Evolutionary conservation across 2,329 filamentous ascomycete genomes (phyloP), one percentile per base, ranked within the genome.

Genomic region (Aaosphaeria arxii): DNA sequence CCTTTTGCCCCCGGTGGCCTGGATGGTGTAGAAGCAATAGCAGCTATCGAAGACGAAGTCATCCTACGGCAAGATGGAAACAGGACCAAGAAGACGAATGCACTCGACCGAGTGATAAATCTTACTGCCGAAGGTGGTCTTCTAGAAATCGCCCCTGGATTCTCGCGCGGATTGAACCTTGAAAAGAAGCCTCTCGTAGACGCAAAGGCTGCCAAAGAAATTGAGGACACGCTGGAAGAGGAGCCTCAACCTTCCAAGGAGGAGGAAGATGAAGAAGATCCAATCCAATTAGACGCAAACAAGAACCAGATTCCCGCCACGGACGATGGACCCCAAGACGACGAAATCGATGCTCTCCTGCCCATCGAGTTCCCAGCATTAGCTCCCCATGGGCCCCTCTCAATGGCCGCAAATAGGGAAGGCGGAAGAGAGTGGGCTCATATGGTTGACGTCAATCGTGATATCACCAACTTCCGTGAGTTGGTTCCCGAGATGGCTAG

Each of bases 401-500:
- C 87, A 17, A 77, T 86, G 44, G 85, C 88, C 6, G 83, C 84
- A 51, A 78, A 85, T 51, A 88, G 86, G 63, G 88, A 87, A 62
- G 84, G 84, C 36, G 88, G 88, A 5, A 86, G 83, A 60, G 90
- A 97, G 73, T 99, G 94, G 92, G 94, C 94, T 44, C 94, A 99
- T 72, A 95, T 99, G 85, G 92, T 99, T 2, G 92, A 99, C 67
- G 87, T 97, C 58, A 91, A 92, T 62, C 84, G 90, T 50, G 89
- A 92, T 45, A 95, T 97, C 61, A 79, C 88, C n/a, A 97, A 97
- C 65, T 97, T 99, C 71, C 79, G 81, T 49, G 92, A 96, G 52
- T 77, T 99, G 35, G 91, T 99, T 6, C 94, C 94, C 0, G 89
- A 97, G 51, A 96, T 97, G 91, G 94, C 94, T 1, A 83, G 87